phyloP scores from a whole-genome alignment of 2,329 filamentous ascomycete species.

The Pleomassaria siparia region DNA sequence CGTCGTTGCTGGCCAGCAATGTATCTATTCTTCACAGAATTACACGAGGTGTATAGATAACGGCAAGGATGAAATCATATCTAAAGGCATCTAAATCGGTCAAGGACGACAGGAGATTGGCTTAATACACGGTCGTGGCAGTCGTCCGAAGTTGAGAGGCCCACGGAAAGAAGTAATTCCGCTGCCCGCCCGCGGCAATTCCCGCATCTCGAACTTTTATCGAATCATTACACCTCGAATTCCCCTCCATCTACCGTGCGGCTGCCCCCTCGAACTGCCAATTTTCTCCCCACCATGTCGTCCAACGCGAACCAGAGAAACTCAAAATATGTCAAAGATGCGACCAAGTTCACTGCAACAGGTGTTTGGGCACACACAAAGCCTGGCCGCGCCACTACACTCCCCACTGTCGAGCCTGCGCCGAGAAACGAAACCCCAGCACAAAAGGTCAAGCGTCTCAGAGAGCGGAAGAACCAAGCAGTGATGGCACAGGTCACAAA shows the following conservation, averaged over 20 bases:
- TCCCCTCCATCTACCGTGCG: conserved; percentile 24
- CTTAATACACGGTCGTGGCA: too few relatives aligned
- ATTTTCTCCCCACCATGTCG: conserved; percentile 6
- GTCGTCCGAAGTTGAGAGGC: conserved; percentile 1
- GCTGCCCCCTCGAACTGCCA: conserved; percentile 9
- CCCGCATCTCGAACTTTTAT: conserved; percentile 41
- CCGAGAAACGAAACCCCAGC: conserved; percentile 54
- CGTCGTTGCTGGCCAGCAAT: background rate
- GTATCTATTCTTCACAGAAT: background rate
- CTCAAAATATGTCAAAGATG: conserved; percentile 74
- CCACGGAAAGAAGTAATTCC: background rate
- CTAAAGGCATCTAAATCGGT: too few relatives aligned
- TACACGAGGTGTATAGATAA: background rate
- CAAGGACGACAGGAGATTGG: too few relatives aligned
- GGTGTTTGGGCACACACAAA: conserved; percentile 71
- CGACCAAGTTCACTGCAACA: conserved; percentile 75
- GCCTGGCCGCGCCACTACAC: conserved; percentile 45
- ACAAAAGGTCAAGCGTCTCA: conserved; percentile 55
- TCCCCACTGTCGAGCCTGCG: conserved; percentile 44
- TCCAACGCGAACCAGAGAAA: too few relatives aligned
- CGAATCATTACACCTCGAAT: conserved; percentile 22
- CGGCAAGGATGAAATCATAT: background rate
- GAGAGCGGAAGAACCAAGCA: conserved; percentile 51
- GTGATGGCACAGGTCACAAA: conserved; percentile 54
- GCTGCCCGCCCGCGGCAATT: conserved; percentile 23